These are phyloP conservation scores for Echinosophora koreensis DNA, from an alignment of 306 rosid genomes.

Conservation along the genomic window DNA sequence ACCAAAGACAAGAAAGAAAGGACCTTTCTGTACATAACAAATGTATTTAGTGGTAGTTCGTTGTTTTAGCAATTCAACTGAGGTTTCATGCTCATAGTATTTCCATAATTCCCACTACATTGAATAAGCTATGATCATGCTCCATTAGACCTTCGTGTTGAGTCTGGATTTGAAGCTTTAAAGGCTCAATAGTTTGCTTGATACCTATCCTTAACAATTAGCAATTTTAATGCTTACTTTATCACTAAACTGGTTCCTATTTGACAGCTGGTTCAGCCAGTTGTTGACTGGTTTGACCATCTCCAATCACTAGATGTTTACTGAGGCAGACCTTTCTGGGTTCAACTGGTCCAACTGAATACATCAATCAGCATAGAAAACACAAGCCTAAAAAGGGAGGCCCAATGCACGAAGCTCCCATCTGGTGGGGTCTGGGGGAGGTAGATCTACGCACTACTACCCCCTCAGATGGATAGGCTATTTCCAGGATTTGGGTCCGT, in stretches of 20 bases:
- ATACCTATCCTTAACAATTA: slow-evolving; percentile 6
- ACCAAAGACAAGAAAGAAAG: slow-evolving; percentile 2
- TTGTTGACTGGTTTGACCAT: slow-evolving; percentile 16
- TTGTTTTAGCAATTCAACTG: slow-evolving; percentile 9
- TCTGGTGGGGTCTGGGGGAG: too few relatives aligned
- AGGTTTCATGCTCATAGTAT: slow-evolving; percentile 8
- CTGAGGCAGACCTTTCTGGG: slow-evolving; percentile 26
- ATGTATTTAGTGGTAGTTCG: background rate
- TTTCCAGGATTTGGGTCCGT: too few relatives aligned
- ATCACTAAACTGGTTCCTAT: background rate
- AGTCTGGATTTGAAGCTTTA: slow-evolving; percentile 12
- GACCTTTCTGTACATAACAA: slow-evolving; percentile 17
- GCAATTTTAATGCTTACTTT: background rate
- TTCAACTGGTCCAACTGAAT: slow-evolving; percentile 7
- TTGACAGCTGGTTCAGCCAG: slow-evolving; percentile 7
- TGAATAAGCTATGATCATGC: background rate
- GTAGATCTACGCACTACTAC: too few relatives aligned
- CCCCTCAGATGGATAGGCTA: too few relatives aligned
- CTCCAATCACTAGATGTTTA: slow-evolving; percentile 18
- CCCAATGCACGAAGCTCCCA: too few relatives aligned
- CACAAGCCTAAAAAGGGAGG: background rate
- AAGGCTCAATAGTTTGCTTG: background rate
- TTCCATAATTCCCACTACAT: slow-evolving; percentile 14
- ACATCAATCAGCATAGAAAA: slow-evolving; percentile 30
- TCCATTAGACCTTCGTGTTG: slow-evolving; percentile 12